Evolutionary conservation across 306 rosid genomes (phyloP).

Genomic region (Cucumis sativus): DNA sequence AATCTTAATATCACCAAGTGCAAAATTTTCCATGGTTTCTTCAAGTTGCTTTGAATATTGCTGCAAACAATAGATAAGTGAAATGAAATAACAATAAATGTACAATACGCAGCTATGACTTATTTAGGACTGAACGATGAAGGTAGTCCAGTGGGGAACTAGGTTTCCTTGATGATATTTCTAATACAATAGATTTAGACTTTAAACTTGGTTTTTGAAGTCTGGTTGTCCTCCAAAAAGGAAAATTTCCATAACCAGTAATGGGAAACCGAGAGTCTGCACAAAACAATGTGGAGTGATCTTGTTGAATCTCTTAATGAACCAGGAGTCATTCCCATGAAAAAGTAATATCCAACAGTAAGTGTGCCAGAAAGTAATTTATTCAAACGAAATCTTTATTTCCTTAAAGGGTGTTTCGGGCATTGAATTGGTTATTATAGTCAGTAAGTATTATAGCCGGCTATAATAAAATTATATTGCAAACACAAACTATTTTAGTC

Average conservation of each 20-base stretch:
- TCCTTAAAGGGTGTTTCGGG: background rate
- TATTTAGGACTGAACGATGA: background rate
- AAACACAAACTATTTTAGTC: background rate
- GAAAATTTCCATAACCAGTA: background rate
- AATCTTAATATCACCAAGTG: constrained; percentile 66
- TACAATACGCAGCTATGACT: background rate
- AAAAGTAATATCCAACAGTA: background rate
- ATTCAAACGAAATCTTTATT: background rate
- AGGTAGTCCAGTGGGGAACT: background rate
- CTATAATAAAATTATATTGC: too few species aligned
- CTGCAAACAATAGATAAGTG: constrained; percentile 32
- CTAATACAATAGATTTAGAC: background rate
- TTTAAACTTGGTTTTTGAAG: background rate
- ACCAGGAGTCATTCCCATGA: background rate
- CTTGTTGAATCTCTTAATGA: background rate
- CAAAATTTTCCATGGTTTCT: constrained; percentile 88
- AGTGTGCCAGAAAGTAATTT: background rate
- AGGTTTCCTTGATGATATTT: background rate
- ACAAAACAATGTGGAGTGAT: background rate
- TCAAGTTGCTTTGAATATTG: constrained; percentile 84
- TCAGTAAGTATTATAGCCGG: too few species aligned
- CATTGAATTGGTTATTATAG: too few species aligned
- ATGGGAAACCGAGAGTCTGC: background rate
- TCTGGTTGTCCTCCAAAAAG: background rate
- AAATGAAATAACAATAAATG: background rate